These are phyloP conservation scores for Suillus brevipes DNA, from an alignment of 768 basidiomycete genomes.

Conservation along the genomic window DNA sequence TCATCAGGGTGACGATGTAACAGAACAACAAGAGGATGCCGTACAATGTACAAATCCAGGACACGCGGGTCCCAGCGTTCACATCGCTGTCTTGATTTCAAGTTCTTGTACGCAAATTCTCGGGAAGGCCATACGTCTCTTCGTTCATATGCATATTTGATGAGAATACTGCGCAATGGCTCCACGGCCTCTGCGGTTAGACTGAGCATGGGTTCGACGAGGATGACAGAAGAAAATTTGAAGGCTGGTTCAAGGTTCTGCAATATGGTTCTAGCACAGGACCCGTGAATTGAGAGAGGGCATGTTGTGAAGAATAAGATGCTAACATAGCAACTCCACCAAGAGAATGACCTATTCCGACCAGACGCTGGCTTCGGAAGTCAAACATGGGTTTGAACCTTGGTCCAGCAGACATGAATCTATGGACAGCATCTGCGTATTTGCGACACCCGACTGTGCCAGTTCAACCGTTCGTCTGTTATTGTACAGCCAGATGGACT, in stretches of 20 bases:
- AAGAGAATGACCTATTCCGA: constrained; percentile 70
- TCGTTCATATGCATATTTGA: constrained; percentile 50
- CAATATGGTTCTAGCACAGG: constrained; percentile 46
- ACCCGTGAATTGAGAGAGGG: constrained; percentile 8
- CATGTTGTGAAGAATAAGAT: background rate
- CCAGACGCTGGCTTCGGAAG: constrained; percentile 50
- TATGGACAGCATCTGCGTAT: constrained; percentile 59
- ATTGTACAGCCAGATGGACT: constrained; percentile 18
- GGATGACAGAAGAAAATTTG: constrained; percentile 51
- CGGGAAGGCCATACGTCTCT: constrained; percentile 52
- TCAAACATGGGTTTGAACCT: constrained; percentile 42
- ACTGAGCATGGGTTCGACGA: constrained; percentile 67
- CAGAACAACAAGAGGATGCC: constrained; percentile 18
- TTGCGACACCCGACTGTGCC: constrained; percentile 59
- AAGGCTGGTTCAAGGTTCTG: constrained; percentile 47
- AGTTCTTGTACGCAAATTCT: constrained; percentile 39
- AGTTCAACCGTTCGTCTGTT: background rate
- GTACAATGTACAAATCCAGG: constrained; percentile 52
- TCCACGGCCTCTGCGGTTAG: constrained; percentile 46
- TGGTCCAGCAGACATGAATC: constrained; percentile 49
- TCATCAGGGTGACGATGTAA: background rate
- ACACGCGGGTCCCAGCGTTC: constrained; percentile 55
- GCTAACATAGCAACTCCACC: constrained; percentile 65
- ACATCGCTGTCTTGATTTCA: constrained; percentile 37
- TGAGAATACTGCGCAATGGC: constrained; percentile 42